These are phyloP conservation scores for Paecilomyces sp. DNA, from an alignment of 2,329 filamentous ascomycete genomes.

Conservation along the genomic window DNA sequence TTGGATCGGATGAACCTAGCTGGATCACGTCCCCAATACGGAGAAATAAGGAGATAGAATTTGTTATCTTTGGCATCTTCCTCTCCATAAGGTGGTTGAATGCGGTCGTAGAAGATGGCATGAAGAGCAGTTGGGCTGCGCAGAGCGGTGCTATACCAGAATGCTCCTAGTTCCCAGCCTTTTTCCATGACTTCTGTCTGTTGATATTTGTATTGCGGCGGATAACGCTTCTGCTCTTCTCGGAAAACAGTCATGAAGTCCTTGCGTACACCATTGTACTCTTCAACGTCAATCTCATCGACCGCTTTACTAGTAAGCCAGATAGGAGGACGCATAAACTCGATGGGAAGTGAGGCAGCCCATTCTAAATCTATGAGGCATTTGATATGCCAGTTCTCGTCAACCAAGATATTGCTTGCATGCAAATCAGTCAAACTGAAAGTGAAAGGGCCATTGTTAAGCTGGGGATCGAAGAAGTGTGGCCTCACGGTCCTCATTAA, in stretches of 20 bases:
- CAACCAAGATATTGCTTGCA: constrained; percentile 29
- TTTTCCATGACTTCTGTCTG: constrained; percentile 13
- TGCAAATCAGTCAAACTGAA: constrained; percentile 31
- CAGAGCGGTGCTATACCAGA: constrained; percentile 21
- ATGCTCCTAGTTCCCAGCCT: constrained; percentile 15
- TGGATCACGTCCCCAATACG: neutral
- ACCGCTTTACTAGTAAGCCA: constrained; percentile 15
- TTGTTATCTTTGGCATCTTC: neutral
- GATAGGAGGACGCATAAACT: constrained; percentile 15
- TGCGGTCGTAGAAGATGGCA: constrained; percentile 17
- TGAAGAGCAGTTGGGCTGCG: constrained; percentile 17
- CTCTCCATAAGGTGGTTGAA: constrained; percentile 8
- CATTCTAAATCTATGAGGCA: constrained; percentile 21
- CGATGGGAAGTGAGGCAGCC: constrained; percentile 15
- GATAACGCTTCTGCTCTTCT: constrained; percentile 13
- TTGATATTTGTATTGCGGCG: constrained; percentile 1
- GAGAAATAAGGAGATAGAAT: neutral
- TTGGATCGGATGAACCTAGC: neutral
- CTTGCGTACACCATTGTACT: constrained; percentile 6
- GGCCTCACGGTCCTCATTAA: constrained; percentile 19
- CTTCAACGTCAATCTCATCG: constrained; percentile 7
- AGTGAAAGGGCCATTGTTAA: constrained; percentile 27
- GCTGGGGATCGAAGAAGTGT: constrained; percentile 22
- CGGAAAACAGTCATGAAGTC: constrained; percentile 15
- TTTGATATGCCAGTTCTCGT: constrained; percentile 21